phyloP scores from a whole-genome alignment of 139 green algal genomes.

The Chlorella ohadii region DNA sequence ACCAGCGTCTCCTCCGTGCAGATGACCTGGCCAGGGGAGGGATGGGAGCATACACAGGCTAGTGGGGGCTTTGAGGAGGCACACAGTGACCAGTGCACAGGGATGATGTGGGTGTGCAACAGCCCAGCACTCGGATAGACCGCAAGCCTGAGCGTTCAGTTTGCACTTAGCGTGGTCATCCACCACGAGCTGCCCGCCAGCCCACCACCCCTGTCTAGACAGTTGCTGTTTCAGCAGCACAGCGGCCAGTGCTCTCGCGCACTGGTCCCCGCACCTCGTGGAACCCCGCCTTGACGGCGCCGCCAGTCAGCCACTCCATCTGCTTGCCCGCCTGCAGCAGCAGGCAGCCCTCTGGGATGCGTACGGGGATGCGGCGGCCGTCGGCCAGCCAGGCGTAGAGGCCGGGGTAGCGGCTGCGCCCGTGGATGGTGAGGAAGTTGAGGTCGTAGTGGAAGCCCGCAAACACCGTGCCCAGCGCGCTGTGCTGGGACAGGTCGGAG shows the following conservation, averaged over 20 bases:
- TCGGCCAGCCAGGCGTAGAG: conserved; percentile 84
- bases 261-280: conserved; percentile 83
- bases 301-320: conserved; percentile 92
- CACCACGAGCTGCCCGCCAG: too few relatives aligned
- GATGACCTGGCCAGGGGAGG: conserved; percentile 72
- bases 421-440: conserved; percentile 34
- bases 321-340: conserved; percentile 93
- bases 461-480: conserved; percentile 68
- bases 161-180: too few relatives aligned
- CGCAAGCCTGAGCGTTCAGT: too few relatives aligned
- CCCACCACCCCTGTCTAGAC: too few relatives aligned
- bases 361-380: conserved; percentile 68
- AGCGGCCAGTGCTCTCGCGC: not conserved
- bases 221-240: too few relatives aligned
- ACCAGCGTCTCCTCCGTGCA: conserved; percentile 70
- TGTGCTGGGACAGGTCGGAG: conserved; percentile 72
- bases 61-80: too few relatives aligned
- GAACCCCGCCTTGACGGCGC: conserved; percentile 80
- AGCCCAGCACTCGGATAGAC: too few relatives aligned
- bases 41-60: not conserved
- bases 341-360: conserved; percentile 76
- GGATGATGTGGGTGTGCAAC: too few relatives aligned
- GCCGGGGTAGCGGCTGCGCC: conserved; percentile 63
- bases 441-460: conserved; percentile 88
- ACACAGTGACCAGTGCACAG: too few relatives aligned